These are phyloP conservation scores for Xerocomus spinulosus DNA, from an alignment of 768 basidiomycete genomes.

Conservation along the genomic window DNA sequence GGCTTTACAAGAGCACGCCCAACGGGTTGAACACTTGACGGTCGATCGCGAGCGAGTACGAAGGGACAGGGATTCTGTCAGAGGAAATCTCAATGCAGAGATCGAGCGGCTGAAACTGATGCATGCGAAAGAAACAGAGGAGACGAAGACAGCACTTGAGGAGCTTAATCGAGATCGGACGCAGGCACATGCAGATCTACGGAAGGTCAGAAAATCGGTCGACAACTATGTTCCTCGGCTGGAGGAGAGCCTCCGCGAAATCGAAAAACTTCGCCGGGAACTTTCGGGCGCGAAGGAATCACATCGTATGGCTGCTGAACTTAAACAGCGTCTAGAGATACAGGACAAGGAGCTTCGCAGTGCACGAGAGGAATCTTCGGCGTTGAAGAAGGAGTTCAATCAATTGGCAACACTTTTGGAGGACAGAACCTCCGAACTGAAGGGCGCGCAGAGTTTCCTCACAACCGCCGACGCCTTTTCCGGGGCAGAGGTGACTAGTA, in stretches of 20 bases:
- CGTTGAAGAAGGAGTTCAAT: constrained; percentile 25
- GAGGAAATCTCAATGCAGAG: constrained; percentile 14
- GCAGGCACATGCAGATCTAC: constrained; percentile 21
- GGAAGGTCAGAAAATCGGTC: constrained; percentile 17
- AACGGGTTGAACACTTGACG: constrained; percentile 18
- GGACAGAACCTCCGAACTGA: constrained; percentile 40
- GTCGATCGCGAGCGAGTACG: constrained; percentile 23
- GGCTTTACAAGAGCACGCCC: constrained; percentile 16
- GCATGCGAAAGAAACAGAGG: constrained; percentile 13
- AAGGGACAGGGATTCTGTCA: constrained; percentile 21
- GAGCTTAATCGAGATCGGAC: constrained; percentile 20
- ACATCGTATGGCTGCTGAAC: constrained; percentile 6
- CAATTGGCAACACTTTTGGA: constrained; percentile 32
- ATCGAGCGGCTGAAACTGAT: constrained; percentile 18
- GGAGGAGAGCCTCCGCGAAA: constrained; percentile 16
- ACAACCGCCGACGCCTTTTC: constrained; percentile 41
- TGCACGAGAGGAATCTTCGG: constrained; percentile 27
- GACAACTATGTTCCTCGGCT: constrained; percentile 16
- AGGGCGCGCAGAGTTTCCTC: constrained; percentile 44
- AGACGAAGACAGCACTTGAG: constrained; percentile 21
- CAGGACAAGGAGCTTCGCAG: constrained; percentile 18
- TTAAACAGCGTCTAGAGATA: constrained; percentile 15
- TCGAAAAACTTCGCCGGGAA: constrained; percentile 15
- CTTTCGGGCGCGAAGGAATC: constrained; percentile 13
- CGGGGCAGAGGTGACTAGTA: constrained; percentile 40